Base-by-base conservation (phyloP, 495 filamentous ascomycete genomes). In the Polyplosphaeria fusca region DNA sequence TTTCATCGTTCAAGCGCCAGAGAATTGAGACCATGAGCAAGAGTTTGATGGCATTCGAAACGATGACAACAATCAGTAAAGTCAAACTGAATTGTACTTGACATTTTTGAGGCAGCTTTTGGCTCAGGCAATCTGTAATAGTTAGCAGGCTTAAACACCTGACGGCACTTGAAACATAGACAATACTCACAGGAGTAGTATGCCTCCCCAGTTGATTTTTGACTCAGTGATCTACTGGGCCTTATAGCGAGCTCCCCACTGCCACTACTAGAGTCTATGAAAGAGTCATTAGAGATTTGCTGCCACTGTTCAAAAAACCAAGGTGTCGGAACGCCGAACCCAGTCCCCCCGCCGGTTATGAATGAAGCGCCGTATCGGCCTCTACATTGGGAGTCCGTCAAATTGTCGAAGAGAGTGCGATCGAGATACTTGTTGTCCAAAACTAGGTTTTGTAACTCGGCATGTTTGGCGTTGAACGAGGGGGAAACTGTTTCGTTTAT, bases 21-120 rank as follows among this genome's bases (percentile, higher is more conserved):
- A 55, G 26, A 4, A 55, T 44, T 14, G 42, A 14, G 25, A 40
- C 9, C 59, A 62, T 51, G 14, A 56, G 22, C 18, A 22, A 26
- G 23, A 51, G 38, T 27, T 62, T 62, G 24, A 52, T 3, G 13
- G 52, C 12, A 30, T 58, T 62, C 18, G n/a, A 37, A 1, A 39
- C 32, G 39, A 61, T 61, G 35, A 61, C 58, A 38, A 42, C 26
- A n/a, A 25, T 20, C 11, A 61, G 30, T 30, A 55, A 41, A 7
- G 24, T 49, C 30, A 28, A 18, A 28, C 38, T 44, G 24, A 56
- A 50, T 24, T 56, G 45, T 14, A 61, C 38, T 18, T 50, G 19
- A 26, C 58, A 61, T 25, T 44, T 20, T n/a, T 19, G 19, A 5
- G 23, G n/a, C 3, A 51, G 25, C 13, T 26, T 30, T 32, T 61